These are phyloP conservation scores for Dendrothele bispora DNA, from an alignment of 768 basidiomycete species.

Conservation along the genomic window DNA sequence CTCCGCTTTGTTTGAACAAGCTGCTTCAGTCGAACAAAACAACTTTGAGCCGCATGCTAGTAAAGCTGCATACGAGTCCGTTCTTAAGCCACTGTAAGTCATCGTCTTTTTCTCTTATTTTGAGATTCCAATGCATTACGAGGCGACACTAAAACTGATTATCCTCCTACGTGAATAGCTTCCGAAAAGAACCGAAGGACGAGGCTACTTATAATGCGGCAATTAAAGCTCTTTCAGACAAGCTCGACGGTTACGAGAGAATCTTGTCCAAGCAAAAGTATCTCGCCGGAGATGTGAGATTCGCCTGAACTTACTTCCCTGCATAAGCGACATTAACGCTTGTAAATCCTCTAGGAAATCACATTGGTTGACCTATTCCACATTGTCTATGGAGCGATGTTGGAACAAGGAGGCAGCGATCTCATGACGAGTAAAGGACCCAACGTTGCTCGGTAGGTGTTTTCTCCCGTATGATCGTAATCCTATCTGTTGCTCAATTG, in stretches of 20 bases:
- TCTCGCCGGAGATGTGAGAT: constrained; percentile 53
- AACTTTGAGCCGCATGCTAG: constrained; percentile 48
- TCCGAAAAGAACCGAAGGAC: constrained; percentile 27
- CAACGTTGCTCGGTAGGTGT: constrained; percentile 36
- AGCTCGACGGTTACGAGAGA: constrained; percentile 50
- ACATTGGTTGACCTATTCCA: constrained; percentile 56
- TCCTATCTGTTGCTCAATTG: background rate
- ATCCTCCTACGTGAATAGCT: constrained; percentile 25
- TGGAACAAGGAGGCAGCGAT: constrained; percentile 14
- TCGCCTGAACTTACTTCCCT: background rate
- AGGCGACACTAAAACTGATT: no score
- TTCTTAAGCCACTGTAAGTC: constrained; percentile 48
- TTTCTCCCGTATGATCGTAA: background rate
- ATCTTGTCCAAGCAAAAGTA: constrained; percentile 55
- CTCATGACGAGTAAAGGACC: constrained; percentile 27
- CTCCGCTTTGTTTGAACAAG: constrained; percentile 44
- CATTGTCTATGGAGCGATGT: constrained; percentile 31
- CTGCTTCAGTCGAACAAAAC: constrained; percentile 48
- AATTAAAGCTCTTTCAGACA: constrained; percentile 32
- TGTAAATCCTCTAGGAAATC: constrained; percentile 19
- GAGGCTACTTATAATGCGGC: constrained; percentile 23
- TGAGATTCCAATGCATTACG: background rate
- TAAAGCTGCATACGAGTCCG: constrained; percentile 44
- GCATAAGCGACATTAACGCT: background rate
- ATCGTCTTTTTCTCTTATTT: background rate